phyloP scores from a whole-genome alignment of 129 eudicot genomes.

The Flaveria sonorensis region DNA sequence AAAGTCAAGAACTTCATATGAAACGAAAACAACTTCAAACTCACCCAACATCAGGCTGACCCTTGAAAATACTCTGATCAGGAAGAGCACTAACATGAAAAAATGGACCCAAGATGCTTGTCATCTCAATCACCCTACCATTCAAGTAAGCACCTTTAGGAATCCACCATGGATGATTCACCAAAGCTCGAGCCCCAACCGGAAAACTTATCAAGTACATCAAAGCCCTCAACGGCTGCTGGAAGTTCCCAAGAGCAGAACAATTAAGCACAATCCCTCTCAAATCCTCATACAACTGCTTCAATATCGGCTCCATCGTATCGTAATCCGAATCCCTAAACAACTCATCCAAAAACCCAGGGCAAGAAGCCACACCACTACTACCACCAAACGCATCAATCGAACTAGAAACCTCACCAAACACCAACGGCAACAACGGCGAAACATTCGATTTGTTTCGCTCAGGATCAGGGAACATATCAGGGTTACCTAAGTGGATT shows the following conservation, averaged over 20 bases:
- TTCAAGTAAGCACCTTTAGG: conserved; percentile 72
- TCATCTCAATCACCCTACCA: conserved; percentile 89
- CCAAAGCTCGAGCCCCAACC: conserved; percentile 71
- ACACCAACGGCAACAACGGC: conserved; percentile 70
- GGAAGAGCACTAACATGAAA: conserved; percentile 97
- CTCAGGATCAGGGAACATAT: conserved; percentile 65
- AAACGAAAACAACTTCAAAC: conserved; percentile 16
- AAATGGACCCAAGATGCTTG: conserved; percentile 93
- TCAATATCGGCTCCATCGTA: conserved; percentile 71
- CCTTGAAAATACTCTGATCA: conserved; percentile 74
- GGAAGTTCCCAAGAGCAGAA: conserved; percentile 94
- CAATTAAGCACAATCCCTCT: conserved; percentile 80
- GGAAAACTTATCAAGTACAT: conserved; percentile 70
- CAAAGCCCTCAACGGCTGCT: conserved; percentile 92
- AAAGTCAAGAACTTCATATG: no score
- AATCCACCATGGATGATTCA: conserved; percentile 93
- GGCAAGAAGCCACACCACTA: conserved; percentile 51
- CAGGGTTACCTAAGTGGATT: conserved; percentile 84
- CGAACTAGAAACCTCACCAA: conserved; percentile 61
- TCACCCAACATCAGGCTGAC: conserved; percentile 98
- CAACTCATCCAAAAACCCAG: conserved; percentile 85
- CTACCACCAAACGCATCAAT: conserved; percentile 70
- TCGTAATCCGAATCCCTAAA: conserved; percentile 82
- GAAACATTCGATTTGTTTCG: conserved; percentile 45
- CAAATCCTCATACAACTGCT: conserved; percentile 86